phyloP scores from a whole-genome alignment of 2,329 filamentous ascomycete species.

The Chrysosphaeria jannelii region DNA sequence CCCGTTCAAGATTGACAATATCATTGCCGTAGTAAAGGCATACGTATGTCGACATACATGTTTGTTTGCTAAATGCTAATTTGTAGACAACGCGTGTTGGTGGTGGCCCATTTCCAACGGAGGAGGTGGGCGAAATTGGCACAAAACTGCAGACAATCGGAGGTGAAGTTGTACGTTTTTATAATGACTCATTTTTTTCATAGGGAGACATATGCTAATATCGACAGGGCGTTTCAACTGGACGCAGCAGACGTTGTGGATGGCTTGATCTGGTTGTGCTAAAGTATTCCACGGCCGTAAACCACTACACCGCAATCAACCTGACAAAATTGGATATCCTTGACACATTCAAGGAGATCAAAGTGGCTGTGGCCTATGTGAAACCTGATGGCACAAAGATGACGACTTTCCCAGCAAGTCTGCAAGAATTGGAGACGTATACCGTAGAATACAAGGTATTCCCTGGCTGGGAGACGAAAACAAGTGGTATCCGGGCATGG shows the following conservation, averaged over 20 bases:
- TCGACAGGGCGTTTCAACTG: constrained; percentile 12
- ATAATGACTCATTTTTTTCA: too few relatives aligned
- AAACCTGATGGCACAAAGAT: constrained; percentile 16
- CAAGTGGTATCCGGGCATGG: constrained; percentile 25
- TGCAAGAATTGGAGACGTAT: constrained; percentile 18
- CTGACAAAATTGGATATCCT: constrained; percentile 38
- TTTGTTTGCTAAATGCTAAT: not conserved
- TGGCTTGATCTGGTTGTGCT: constrained; percentile 35
- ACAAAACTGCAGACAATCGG: constrained; percentile 11
- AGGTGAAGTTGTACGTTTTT: constrained; percentile 3
- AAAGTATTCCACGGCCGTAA: constrained; percentile 20
- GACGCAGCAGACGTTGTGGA: constrained; percentile 24
- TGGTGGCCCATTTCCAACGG: constrained; percentile 29
- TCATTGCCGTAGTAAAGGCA: constrained; percentile 33
- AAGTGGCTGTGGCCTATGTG: constrained; percentile 42
- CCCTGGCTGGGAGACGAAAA: constrained; percentile 36
- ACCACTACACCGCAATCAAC: constrained; percentile 28
- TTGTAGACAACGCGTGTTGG: constrained; percentile 21
- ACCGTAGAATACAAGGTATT: constrained; percentile 39
- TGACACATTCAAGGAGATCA: constrained; percentile 44
- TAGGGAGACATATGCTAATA: too few relatives aligned
- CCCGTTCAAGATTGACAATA: constrained; percentile 2
- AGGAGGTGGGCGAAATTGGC: constrained; percentile 13
- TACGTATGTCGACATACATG: constrained; percentile 11
- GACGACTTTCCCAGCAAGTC: constrained; percentile 33